These are phyloP conservation scores for Trypanosoma mega DNA, from an alignment of 208 protist species.

Conservation along the genomic window DNA sequence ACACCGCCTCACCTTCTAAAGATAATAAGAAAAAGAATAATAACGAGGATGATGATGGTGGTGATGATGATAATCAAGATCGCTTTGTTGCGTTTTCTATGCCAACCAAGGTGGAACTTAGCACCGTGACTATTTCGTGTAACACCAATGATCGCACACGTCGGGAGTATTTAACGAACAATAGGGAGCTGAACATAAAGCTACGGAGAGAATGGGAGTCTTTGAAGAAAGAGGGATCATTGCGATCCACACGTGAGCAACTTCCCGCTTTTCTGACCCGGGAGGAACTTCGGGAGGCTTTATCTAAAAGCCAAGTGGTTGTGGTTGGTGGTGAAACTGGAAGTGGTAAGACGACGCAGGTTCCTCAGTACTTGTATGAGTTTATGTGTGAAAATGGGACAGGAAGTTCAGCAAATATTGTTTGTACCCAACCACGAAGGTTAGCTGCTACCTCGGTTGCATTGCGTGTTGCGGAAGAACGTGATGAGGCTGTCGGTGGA, in stretches of 20 bases:
- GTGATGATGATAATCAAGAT: conserved; percentile 53
- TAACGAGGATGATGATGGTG: too few relatives aligned
- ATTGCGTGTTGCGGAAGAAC: conserved; percentile 91
- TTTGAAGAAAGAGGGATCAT: conserved; percentile 46
- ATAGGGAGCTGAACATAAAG: conserved; percentile 34
- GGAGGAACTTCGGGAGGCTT: conserved; percentile 54
- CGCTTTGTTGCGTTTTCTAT: conserved; percentile 47
- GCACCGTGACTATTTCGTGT: conserved; percentile 47
- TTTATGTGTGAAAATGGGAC: conserved; percentile 85
- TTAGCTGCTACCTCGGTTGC: conserved; percentile 94
- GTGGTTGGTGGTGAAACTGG: conserved; percentile 97
- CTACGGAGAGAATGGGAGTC: conserved; percentile 62
- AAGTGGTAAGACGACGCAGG: conserved; percentile 98
- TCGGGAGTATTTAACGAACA: conserved; percentile 41
- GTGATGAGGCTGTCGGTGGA: conserved; percentile 86
- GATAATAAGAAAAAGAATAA: too few relatives aligned
- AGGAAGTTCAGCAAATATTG: conserved; percentile 88
- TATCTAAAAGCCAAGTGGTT: conserved; percentile 84
- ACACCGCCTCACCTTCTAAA: conserved; percentile 4
- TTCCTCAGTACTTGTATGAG: conserved; percentile 96
- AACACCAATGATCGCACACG: conserved; percentile 32
- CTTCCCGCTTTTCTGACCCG: conserved; percentile 77
- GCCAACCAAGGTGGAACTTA: conserved; percentile 64
- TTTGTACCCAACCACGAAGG: conserved; percentile 94
- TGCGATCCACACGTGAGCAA: conserved; percentile 44